Base-by-base conservation (phyloP, 2,329 filamentous ascomycete genomes). In the Westerdykella sp. region DNA sequence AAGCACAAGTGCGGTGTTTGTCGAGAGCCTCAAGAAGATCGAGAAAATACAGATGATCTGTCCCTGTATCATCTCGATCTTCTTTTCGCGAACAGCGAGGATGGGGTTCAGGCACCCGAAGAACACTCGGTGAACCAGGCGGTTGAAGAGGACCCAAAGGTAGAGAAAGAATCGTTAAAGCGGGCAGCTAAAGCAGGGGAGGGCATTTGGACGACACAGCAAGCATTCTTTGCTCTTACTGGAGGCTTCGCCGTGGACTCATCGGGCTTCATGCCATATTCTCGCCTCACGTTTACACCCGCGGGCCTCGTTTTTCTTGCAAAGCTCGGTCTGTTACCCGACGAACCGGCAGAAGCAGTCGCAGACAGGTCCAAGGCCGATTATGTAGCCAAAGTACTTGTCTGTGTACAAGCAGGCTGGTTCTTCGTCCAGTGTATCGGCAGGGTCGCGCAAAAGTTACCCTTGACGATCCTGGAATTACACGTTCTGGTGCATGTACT, bases 351-450 rank as follows among this genome's bases (percentile, higher is more conserved):
- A 5, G 40, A 39, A 1, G 39, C 38, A 7, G 39, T 57, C 1
- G 18, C 37, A 5, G 56, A 59, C 37, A 59, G 56, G 36, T 55
- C 47, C 18, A 60, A 59, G 45, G 48, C 54, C 5, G 49, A 60
- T 35, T 14, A 7, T 6, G 32, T 51, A 1, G 51, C 53, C 2
- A 59, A 55, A 14, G 34, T 47, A 0, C 38, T 73, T 2, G 63
- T 69, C 1, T 51, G 65, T 16, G 41, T 67, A 2, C 70, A 73
- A 42, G 63, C 66, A 0, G 45, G 46, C 4, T 73, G 69, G 67
- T 69, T 73, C 53, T 38, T 62, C 0, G 35, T 66, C 0, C 63
- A 72, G 43, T 60, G 55, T 37, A 50, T 69, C 6, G 60, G 56
- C 11, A 58, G 69, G 1, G 49, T 55, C 2, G 45, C 46, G 1